Conservation (phyloP, 805 yeast genomes). For the Metschnikowia anglica region DNA sequence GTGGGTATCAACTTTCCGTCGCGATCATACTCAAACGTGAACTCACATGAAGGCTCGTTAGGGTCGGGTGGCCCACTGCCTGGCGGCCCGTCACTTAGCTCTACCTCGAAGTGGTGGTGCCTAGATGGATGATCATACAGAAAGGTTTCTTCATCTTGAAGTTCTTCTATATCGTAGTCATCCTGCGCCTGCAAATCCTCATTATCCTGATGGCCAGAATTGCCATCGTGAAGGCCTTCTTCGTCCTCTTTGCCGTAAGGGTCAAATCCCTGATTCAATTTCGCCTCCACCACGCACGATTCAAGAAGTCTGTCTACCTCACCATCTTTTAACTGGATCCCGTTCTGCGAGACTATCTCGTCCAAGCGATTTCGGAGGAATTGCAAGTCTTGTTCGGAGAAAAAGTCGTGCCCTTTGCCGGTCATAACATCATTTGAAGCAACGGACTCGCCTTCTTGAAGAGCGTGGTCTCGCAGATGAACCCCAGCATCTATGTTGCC, state of each 20-base stretch:
- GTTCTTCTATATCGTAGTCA: constrained; percentile 41
- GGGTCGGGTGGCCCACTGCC: constrained; percentile 20
- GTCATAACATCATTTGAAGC: background rate
- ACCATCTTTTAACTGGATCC: constrained; percentile 10
- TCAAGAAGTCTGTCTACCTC: constrained; percentile 15
- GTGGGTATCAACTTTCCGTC: constrained; percentile 42
- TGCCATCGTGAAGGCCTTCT: constrained; percentile 39
- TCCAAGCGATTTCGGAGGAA: constrained; percentile 13
- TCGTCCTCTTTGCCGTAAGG: constrained; percentile 40
- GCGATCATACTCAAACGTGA: constrained; percentile 45
- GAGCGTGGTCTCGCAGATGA: constrained; percentile 1
- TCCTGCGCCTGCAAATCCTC: constrained; percentile 23
- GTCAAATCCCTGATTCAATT: constrained; percentile 13
- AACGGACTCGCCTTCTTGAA: background rate
- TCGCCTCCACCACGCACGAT: constrained; percentile 10
- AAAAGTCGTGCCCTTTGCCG: constrained; percentile 4
- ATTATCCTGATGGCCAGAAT: constrained; percentile 22
- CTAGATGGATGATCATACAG: constrained; percentile 31
- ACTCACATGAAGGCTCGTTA: constrained; percentile 44
- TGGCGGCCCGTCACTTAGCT: constrained; percentile 36
- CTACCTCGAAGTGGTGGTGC: constrained; percentile 42
- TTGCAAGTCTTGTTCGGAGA: constrained; percentile 12
- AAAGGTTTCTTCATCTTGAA: constrained; percentile 28
- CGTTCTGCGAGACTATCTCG: constrained; percentile 10
- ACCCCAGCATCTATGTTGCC: too few species aligned